Evolutionary conservation across 2,329 filamentous ascomycete species (phyloP).

Genomic region (Colletotrichum cereale): DNA sequence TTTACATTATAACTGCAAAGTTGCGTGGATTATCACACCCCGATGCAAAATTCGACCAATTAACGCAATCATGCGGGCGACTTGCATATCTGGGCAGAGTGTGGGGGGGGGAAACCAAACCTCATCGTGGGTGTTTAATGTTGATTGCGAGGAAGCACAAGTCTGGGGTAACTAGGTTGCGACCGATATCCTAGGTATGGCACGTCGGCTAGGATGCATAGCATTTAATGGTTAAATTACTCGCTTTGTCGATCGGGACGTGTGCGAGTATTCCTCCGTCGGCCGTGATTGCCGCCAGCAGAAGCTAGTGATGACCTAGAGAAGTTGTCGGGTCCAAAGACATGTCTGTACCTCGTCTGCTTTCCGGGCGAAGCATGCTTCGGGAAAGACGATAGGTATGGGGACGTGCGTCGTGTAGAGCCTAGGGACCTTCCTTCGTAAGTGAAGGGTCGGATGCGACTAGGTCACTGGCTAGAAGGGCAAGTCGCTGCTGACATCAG

Average conservation of each 20-base stretch:
- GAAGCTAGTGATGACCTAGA: not conserved
- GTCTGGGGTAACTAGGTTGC: slow-evolving; percentile 14
- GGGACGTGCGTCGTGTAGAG: not conserved
- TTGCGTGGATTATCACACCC: slow-evolving; percentile 33
- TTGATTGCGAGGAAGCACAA: slow-evolving; percentile 40
- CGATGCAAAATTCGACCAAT: slow-evolving; percentile 41
- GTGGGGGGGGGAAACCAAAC: slow-evolving; percentile 42
- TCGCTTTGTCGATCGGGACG: not conserved
- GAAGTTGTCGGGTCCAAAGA: not conserved
- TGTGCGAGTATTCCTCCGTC: not conserved
- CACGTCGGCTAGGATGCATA: not conserved
- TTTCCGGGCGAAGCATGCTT: not conserved
- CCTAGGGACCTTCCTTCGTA: not conserved
- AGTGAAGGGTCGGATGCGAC: not conserved
- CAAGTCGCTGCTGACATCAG: slow-evolving; percentile 16
- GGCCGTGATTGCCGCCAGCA: not conserved
- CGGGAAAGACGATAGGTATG: not conserved
- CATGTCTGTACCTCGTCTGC: not conserved
- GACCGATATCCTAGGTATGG: not conserved
- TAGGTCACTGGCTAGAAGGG: not conserved
- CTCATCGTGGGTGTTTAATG: slow-evolving; percentile 43
- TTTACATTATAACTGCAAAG: slow-evolving; percentile 1
- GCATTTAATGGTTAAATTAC: not conserved
- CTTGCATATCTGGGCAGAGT: slow-evolving; percentile 31
- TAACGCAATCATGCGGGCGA: slow-evolving; percentile 35